phyloP scores from a whole-genome alignment of 257 asterid species.

The Pogostemon cablin region DNA sequence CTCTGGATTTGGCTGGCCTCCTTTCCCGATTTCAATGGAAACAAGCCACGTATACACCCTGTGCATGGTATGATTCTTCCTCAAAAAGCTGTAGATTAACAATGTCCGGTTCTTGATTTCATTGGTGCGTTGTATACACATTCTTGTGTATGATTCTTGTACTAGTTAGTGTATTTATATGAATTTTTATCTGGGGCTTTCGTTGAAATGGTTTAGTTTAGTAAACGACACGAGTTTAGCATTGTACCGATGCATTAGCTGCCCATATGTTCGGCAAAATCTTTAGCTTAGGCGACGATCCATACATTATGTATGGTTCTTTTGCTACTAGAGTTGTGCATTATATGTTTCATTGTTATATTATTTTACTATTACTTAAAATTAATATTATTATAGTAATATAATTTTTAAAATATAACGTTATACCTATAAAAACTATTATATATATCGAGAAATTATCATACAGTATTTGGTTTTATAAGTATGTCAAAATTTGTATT shows the following conservation, averaged over 20 bases:
- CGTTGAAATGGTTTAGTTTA: neutral
- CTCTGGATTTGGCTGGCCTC: slow-evolving; percentile 20
- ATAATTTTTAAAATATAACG: too few species aligned
- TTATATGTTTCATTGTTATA: too few species aligned
- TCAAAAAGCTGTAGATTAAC: neutral
- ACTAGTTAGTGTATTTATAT: neutral
- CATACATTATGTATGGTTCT: too few species aligned
- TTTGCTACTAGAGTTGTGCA: too few species aligned
- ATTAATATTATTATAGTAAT: too few species aligned
- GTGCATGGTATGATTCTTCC: slow-evolving; percentile 6
- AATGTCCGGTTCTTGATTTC: slow-evolving; percentile 10
- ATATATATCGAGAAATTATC: too few species aligned
- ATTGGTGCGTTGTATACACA: slow-evolving; percentile 16
- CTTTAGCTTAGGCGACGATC: neutral
- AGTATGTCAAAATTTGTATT: too few species aligned
- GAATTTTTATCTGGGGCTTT: neutral
- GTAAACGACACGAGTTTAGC: slow-evolving; percentile 15
- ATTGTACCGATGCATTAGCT: neutral
- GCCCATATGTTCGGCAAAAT: neutral
- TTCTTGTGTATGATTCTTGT: slow-evolving; percentile 25
- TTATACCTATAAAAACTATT: too few species aligned
- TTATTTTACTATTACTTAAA: too few species aligned
- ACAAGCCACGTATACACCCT: neutral
- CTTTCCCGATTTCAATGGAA: neutral
- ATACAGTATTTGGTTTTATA: too few species aligned